Conservation (phyloP, 306 rosid genomes). For the Vigna angularis region DNA sequence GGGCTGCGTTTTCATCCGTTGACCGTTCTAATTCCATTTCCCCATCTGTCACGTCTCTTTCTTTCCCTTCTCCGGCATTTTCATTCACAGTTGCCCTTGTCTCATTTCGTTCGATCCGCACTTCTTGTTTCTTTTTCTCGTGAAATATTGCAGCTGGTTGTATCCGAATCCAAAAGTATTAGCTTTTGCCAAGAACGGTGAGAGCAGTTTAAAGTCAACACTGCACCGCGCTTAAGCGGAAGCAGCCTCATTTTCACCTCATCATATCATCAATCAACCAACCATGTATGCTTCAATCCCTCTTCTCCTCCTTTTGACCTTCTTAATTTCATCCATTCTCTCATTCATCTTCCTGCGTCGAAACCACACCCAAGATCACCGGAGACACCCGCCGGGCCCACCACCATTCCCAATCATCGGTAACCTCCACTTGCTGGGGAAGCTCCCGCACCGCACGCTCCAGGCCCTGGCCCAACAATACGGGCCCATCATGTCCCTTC, state of each 20-base stretch:
- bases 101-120: too few relatives aligned
- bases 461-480: constrained; percentile 27
- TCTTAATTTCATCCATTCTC: neutral
- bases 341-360: neutral
- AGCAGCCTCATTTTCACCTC: neutral
- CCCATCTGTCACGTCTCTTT: too few relatives aligned
- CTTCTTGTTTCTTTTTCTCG: too few relatives aligned
- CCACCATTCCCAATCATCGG: constrained; percentile 47
- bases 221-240: neutral
- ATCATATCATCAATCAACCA: neutral
- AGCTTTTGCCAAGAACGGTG: too few relatives aligned
- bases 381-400: constrained; percentile 53
- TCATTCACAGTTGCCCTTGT: too few relatives aligned
- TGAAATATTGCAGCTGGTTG: too few relatives aligned
- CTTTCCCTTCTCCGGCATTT: too few relatives aligned
- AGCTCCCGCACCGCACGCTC: constrained; percentile 40
- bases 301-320: too few relatives aligned
- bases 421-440: constrained; percentile 53
- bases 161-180: too few relatives aligned
- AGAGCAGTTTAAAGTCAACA: neutral
- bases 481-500: constrained; percentile 1
- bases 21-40: too few relatives aligned
- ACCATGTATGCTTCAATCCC: neutral
- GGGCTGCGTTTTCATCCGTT: too few relatives aligned
- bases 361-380: neutral